Evolutionary conservation across 1,284 basidiomycete genomes (phyloP).

Genomic region (Heterobasidion occidentale): DNA sequence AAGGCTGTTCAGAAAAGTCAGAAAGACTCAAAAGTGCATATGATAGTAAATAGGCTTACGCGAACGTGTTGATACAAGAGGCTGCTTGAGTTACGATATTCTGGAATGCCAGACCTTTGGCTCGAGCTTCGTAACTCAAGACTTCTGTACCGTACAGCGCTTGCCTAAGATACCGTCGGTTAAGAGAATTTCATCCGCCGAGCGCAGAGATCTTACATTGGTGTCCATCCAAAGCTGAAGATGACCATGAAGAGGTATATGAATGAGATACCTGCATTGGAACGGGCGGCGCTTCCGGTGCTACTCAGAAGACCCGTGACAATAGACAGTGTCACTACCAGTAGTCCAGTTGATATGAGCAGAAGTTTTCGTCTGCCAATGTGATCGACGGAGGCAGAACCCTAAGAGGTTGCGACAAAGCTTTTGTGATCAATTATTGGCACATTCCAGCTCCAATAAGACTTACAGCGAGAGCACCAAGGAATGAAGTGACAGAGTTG

Average conservation of each 20-base stretch:
- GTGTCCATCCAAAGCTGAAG: slow-evolving; percentile 47
- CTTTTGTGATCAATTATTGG: background rate
- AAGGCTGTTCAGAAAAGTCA: slow-evolving; percentile 19
- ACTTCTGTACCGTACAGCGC: slow-evolving; percentile 48
- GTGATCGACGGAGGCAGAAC: slow-evolving; percentile 34
- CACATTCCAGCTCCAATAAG: background rate
- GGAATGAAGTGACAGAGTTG: slow-evolving; percentile 39
- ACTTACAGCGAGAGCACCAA: slow-evolving; percentile 4
- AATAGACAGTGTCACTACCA: slow-evolving; percentile 32
- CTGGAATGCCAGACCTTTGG: slow-evolving; percentile 42
- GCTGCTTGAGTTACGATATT: slow-evolving; percentile 32
- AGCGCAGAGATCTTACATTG: slow-evolving; percentile 25
- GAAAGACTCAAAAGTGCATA: background rate
- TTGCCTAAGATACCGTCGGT: slow-evolving; percentile 25
- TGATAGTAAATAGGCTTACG: slow-evolving; percentile 19
- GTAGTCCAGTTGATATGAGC: slow-evolving; percentile 26
- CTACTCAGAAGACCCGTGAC: slow-evolving; percentile 35
- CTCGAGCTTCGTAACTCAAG: slow-evolving; percentile 40
- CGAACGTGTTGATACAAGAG: slow-evolving; percentile 40
- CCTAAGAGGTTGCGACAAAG: slow-evolving; percentile 16
- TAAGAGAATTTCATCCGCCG: background rate
- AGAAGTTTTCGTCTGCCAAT: slow-evolving; percentile 34
- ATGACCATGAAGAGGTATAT: slow-evolving; percentile 43
- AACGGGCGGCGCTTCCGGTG: slow-evolving; percentile 23
- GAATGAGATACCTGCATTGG: slow-evolving; percentile 38